These are phyloP conservation scores for Russula foetens DNA, from an alignment of 768 basidiomycete genomes.

Conservation along the genomic window DNA sequence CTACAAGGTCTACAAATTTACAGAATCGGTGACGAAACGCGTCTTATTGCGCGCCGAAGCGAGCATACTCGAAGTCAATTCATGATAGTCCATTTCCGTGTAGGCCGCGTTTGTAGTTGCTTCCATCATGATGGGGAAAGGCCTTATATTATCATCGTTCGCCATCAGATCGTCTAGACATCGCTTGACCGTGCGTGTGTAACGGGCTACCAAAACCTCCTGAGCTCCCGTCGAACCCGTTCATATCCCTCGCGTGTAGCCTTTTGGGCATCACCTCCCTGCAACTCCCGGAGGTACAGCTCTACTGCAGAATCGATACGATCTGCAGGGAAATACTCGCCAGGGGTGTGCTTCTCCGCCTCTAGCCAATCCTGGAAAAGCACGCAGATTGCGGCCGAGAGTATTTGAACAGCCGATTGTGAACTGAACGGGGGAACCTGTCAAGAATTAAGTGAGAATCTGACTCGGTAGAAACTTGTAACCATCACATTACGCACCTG, in stretches of 20 bases:
- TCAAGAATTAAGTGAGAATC: neutral
- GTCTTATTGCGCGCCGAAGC: conserved; percentile 67
- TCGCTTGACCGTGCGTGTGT: neutral
- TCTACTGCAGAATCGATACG: conserved; percentile 67
- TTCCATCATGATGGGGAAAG: neutral
- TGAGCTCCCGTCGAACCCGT: conserved; percentile 58
- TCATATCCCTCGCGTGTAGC: conserved; percentile 56
- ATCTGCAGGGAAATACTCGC: conserved; percentile 73
- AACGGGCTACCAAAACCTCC: conserved; percentile 54
- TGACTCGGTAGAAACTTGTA: neutral
- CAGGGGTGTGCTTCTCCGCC: conserved; percentile 65
- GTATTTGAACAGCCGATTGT: conserved; percentile 68
- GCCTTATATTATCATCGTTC: neutral
- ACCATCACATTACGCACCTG: conserved; percentile 39
- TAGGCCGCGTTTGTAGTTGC: conserved; percentile 18
- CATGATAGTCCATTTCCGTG: neutral
- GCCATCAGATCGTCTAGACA: conserved; percentile 2
- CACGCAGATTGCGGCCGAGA: conserved; percentile 75
- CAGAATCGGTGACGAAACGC: conserved; percentile 49
- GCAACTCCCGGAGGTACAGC: conserved; percentile 65
- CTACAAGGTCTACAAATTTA: conserved; percentile 59
- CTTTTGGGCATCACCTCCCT: conserved; percentile 45
- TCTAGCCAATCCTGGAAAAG: conserved; percentile 77
- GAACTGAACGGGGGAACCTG: conserved; percentile 76
- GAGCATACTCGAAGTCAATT: conserved; percentile 70